phyloP scores from a whole-genome alignment of 306 rosid species.

The Sicyos baderoa region DNA sequence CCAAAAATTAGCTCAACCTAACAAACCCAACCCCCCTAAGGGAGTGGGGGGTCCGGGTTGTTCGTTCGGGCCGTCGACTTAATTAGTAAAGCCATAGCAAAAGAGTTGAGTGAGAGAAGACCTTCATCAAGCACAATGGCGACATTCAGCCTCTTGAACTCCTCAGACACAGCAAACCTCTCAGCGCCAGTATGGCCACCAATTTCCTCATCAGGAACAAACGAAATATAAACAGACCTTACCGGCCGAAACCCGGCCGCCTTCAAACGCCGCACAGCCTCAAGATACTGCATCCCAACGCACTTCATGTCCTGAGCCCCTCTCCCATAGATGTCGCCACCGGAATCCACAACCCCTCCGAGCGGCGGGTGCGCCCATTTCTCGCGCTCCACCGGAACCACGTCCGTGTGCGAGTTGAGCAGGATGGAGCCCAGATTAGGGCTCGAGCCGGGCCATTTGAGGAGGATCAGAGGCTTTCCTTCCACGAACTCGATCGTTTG shows the following conservation, averaged over 20 bases:
- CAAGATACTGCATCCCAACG: constrained; percentile 87
- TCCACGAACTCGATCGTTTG: constrained; percentile 49
- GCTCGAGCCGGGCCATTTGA: constrained; percentile 69
- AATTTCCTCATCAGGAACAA: constrained; percentile 83
- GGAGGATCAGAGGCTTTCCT: constrained; percentile 60
- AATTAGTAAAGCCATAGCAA: too few relatives aligned
- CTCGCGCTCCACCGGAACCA: constrained; percentile 56
- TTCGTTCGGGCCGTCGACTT: too few relatives aligned
- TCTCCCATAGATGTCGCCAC: constrained; percentile 50
- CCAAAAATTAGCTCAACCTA: too few relatives aligned
- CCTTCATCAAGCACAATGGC: constrained; percentile 88
- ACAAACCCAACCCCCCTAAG: too few relatives aligned
- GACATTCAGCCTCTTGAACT: constrained; percentile 52
- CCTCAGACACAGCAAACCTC: constrained; percentile 38
- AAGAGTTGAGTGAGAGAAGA: not conserved
- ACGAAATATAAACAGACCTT: constrained; percentile 49
- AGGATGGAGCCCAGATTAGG: constrained; percentile 29
- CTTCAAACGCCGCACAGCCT: constrained; percentile 61
- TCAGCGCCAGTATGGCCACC: constrained; percentile 75
- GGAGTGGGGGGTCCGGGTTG: too few relatives aligned
- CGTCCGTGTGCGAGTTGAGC: constrained; percentile 74
- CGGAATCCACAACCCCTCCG: constrained; percentile 45
- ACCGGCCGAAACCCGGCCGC: constrained; percentile 43
- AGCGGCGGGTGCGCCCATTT: constrained; percentile 78
- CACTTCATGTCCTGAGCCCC: constrained; percentile 97